phyloP scores from a whole-genome alignment of 768 basidiomycete species.

The Tephrocybe rancida region DNA sequence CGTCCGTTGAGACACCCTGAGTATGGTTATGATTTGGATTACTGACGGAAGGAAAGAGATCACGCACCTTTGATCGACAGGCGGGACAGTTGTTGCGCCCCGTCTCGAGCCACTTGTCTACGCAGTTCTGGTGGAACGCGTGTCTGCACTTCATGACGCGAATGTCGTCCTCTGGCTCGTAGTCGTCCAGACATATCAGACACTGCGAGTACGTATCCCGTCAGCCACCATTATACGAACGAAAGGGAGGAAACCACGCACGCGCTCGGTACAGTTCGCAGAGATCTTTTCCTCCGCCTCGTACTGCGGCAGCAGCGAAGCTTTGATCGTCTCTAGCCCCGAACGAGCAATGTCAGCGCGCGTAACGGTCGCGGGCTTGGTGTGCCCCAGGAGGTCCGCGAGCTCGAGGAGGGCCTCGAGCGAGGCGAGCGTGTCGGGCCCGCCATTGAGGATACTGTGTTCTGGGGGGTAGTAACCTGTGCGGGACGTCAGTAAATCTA shows the following conservation, averaged over 20 bases:
- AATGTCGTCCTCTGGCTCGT: constrained; percentile 74
- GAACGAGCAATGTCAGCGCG: constrained; percentile 86
- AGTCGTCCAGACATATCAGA: constrained; percentile 88
- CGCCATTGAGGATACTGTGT: constrained; percentile 86
- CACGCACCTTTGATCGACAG: constrained; percentile 74
- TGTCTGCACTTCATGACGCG: constrained; percentile 84
- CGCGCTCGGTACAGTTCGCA: constrained; percentile 79
- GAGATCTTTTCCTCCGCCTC: constrained; percentile 67
- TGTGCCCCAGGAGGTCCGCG: constrained; percentile 80
- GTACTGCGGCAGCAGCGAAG: constrained; percentile 50
- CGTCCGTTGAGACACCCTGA: constrained; percentile 35
- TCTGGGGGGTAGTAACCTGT: constrained; percentile 91
- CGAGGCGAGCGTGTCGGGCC: constrained; percentile 68
- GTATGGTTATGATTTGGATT: not conserved
- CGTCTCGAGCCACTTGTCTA: constrained; percentile 85
- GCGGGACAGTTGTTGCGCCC: constrained; percentile 93
- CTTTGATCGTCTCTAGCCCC: constrained; percentile 76
- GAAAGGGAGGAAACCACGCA: constrained; percentile 45
- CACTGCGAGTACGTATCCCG: constrained; percentile 45
- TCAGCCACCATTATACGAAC: not conserved
- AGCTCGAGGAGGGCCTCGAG: constrained; percentile 85
- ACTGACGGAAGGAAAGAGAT: not conserved
- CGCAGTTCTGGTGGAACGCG: constrained; percentile 87
- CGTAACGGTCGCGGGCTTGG: constrained; percentile 80
- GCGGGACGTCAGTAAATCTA: constrained; percentile 6